phyloP scores from a whole-genome alignment of 805 yeast genomes.

The Spathaspora girioi region DNA sequence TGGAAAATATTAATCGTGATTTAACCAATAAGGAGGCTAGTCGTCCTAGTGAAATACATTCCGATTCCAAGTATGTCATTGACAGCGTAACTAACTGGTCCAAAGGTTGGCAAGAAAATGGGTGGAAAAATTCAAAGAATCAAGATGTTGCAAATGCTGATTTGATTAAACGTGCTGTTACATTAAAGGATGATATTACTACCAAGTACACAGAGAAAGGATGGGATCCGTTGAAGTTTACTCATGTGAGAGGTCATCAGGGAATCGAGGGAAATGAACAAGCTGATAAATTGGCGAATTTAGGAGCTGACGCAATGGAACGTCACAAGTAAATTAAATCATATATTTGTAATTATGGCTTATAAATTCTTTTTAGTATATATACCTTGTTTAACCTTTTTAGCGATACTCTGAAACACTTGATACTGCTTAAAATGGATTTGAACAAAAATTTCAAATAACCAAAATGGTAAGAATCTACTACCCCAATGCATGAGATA shows the following conservation, averaged over 20 bases:
- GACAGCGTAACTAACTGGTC: constrained; percentile 58
- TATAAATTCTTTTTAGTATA: constrained; percentile 16
- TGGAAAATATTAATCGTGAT: constrained; percentile 35
- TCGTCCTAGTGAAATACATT: constrained; percentile 41
- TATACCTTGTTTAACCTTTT: constrained; percentile 5
- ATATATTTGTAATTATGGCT: neutral
- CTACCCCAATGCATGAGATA: constrained; percentile 14
- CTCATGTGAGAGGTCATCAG: constrained; percentile 71
- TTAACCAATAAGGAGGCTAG: constrained; percentile 17
- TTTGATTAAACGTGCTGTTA: constrained; percentile 34
- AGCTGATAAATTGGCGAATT: constrained; percentile 73
- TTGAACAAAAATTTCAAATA: constrained; percentile 17
- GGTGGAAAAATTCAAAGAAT: constrained; percentile 48
- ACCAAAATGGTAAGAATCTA: constrained; percentile 22
- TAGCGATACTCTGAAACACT: constrained; percentile 18
- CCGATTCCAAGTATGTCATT: constrained; percentile 72
- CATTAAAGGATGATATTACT: constrained; percentile 31
- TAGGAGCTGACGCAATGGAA: constrained; percentile 46
- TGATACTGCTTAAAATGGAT: constrained; percentile 21
- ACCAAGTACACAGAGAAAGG: constrained; percentile 26
- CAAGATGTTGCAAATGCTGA: constrained; percentile 49
- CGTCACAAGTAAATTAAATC: neutral
- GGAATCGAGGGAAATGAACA: constrained; percentile 68
- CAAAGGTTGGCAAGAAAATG: constrained; percentile 51
- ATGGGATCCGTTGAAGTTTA: constrained; percentile 41